These are phyloP conservation scores for Tolypocladium amazonense DNA, from an alignment of 2,329 filamentous ascomycete species.

Conservation along the genomic window DNA sequence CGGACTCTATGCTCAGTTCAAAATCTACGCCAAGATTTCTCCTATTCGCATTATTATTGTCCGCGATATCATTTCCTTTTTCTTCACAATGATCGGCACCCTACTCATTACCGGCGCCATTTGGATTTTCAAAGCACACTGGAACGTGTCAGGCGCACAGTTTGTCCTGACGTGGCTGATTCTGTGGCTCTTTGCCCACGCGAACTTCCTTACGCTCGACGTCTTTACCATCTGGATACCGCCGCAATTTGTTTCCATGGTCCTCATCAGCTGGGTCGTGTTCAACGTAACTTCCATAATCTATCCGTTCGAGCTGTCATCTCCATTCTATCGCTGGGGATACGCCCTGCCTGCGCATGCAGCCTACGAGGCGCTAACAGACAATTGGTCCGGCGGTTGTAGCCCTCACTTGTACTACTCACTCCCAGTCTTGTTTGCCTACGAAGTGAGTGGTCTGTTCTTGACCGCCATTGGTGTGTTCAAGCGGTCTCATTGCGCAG, in stretches of 20 bases:
- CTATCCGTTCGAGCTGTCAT: constrained; percentile 7
- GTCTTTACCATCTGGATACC: constrained; percentile 13
- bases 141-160: constrained; percentile 6
- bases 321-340: constrained; percentile 8
- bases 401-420: constrained; percentile 10
- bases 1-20: constrained; percentile 11
- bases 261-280: constrained; percentile 9
- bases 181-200: constrained; percentile 10
- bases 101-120: constrained; percentile 7
- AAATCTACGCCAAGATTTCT: constrained; percentile 6
- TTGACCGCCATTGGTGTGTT: constrained; percentile 6
- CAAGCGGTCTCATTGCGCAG: constrained; percentile 6
- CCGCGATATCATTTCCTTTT: constrained; percentile 6
- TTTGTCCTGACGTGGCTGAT: constrained; percentile 9
- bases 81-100: constrained; percentile 8
- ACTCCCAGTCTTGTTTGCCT: constrained; percentile 9
- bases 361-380: constrained; percentile 8
- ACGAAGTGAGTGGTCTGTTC: constrained; percentile 6
- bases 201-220: constrained; percentile 10
- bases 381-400: constrained; percentile 10
- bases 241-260: constrained; percentile 9
- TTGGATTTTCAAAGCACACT: constrained; percentile 7
- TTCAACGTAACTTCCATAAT: constrained; percentile 10
- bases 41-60: constrained; percentile 7
- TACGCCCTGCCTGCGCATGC: constrained; percentile 9